These are phyloP conservation scores for Sextonia rubra DNA, from an alignment of 164 flowering plant genomes.

Conservation along the genomic window DNA sequence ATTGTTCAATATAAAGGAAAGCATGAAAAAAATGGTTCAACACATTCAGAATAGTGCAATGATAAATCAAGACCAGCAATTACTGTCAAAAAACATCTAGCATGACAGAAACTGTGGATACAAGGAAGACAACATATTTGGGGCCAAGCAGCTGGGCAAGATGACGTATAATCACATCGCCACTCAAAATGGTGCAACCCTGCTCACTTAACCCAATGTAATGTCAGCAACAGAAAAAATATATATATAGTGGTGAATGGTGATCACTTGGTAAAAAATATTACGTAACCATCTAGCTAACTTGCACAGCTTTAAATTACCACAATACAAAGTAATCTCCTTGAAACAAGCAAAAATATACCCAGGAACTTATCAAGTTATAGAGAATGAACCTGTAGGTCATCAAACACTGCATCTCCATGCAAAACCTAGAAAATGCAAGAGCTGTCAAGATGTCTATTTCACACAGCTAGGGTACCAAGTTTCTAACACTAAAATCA, in stretches of 20 bases:
- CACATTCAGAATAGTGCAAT: neutral
- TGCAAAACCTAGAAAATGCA: conserved; percentile 70
- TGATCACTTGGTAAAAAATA: neutral
- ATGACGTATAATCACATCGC: conserved; percentile 91
- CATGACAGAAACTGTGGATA: conserved; percentile 44
- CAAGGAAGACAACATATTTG: conserved; percentile 89
- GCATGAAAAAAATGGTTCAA: neutral
- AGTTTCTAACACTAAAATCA: neutral
- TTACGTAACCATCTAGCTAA: too few relatives aligned
- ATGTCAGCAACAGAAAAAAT: conserved; percentile 12
- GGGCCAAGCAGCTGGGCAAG: conserved; percentile 76
- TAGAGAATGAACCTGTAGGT: conserved; percentile 43
- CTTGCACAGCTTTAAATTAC: neutral
- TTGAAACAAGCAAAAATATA: neutral
- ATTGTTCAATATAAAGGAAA: conserved; percentile 31
- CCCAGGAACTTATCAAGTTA: conserved; percentile 1
- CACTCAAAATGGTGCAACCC: conserved; percentile 98
- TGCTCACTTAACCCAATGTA: conserved; percentile 22
- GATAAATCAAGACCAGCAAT: neutral
- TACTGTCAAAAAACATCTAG: neutral
- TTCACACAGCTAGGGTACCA: neutral
- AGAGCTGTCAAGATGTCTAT: neutral
- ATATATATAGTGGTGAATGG: too few relatives aligned
- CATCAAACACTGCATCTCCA: conserved; percentile 95
- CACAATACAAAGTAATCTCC: neutral